Base-by-base conservation (phyloP, 306 rosid genomes). In the Cucurbita ficifolia region DNA sequence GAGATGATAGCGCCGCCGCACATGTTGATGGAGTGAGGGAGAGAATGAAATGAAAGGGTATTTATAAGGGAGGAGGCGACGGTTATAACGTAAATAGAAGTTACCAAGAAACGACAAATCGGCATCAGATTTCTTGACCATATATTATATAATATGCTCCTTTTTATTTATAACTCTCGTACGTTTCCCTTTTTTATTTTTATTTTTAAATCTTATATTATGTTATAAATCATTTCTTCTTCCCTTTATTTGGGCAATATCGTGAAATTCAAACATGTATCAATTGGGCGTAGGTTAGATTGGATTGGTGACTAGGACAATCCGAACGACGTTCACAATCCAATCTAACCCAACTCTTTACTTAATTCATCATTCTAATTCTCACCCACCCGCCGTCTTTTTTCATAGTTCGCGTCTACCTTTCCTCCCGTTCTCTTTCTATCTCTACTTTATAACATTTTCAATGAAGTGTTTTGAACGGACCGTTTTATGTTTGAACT, bases 1-100 rank as follows among this genome's bases (percentile, higher is more conserved):
- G 98, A 90, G 60, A 90, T 90, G 64, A 94, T 90, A 55, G 98
- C 96, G 45, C 97, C 98, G 5, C 98, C 98, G 69, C 98, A 94
- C 98, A 94, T 93, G 59, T 43, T 62, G 55, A 9, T 40, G 19
- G 14, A 12, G 29, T 10, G 60, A 13, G 29, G 58, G 17, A 65
- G 65, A 22, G 60, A 49, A 48, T 5, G 63, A 16, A 54, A 24
- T 11, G 62, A 56, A 55, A 73, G 61, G n/a, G 48, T 35, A 62
- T 71, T 21, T 71, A 71, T 71, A 51, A 51, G 17, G 29, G 48
- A 64, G 5, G 53, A 49, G 10, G n/a, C 4, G 46, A 71, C 61
- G 75, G 60, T 71, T 71, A 35, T 52, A 71, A 71, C 75, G 21
- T 65, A 65, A 40, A 65, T 4, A 11, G 22, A 50, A 49, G 24